Conservation (phyloP, 1,284 basidiomycete genomes). For the Fomes fomentarius region DNA sequence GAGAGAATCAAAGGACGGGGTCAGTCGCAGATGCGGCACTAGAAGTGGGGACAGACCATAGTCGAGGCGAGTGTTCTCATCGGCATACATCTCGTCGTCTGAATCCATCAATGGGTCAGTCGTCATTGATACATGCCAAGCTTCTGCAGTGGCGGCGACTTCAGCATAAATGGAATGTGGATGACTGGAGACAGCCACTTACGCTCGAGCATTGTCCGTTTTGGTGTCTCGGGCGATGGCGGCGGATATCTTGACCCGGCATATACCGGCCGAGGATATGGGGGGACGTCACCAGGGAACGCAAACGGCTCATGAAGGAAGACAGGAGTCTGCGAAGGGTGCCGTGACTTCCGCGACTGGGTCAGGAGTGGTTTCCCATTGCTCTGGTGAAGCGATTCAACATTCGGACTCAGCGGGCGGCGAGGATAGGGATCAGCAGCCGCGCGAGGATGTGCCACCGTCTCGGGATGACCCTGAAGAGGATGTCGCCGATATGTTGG, state of each 20-base stretch:
- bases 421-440: constrained; percentile 28
- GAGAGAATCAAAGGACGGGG: constrained; percentile 1
- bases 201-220: constrained; percentile 55
- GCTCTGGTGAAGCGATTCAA: constrained; percentile 19
- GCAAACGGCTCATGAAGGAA: constrained; percentile 16
- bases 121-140: constrained; percentile 56
- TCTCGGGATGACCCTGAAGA: constrained; percentile 9
- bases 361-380: constrained; percentile 27
- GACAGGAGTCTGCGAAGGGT: constrained; percentile 15
- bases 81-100: constrained; percentile 58
- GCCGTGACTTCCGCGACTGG: constrained; percentile 23
- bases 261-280: constrained; percentile 17
- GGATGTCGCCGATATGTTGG: constrained; percentile 14
- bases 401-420: constrained; percentile 21
- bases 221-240: constrained; percentile 22
- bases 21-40: constrained; percentile 8
- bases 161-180: background rate
- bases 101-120: constrained; percentile 57
- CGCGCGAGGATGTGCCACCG: constrained; percentile 14
- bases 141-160: constrained; percentile 43
- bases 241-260: constrained; percentile 14
- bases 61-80: constrained; percentile 57
- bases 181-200: constrained; percentile 28
- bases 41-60: constrained; percentile 45
- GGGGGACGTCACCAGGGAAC: constrained; percentile 6